phyloP scores from a whole-genome alignment of 192 early-diverging fungal genomes.

The Spinellus fusiger region DNA sequence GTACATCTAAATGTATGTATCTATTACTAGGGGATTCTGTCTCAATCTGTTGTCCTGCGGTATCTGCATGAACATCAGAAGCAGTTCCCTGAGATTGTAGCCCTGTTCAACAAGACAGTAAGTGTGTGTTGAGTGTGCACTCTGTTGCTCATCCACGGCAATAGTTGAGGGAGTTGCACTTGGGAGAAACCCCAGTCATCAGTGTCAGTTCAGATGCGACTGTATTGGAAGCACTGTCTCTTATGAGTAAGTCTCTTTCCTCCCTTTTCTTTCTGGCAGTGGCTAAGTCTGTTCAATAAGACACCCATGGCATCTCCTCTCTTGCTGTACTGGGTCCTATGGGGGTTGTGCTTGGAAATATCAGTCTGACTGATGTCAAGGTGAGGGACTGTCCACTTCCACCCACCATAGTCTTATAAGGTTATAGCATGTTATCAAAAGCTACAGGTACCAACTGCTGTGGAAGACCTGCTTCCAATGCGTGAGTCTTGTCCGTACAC shows the following conservation, averaged over 20 bases:
- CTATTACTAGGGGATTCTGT: constrained; percentile 55
- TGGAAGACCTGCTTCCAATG: constrained; percentile 58
- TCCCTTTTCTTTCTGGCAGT: not conserved
- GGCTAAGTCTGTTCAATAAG: constrained; percentile 23
- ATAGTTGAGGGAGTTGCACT: constrained; percentile 47
- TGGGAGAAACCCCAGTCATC: constrained; percentile 52
- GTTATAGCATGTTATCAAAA: constrained; percentile 27
- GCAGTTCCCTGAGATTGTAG: constrained; percentile 38
- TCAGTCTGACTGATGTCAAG: constrained; percentile 68
- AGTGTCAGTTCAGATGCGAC: constrained; percentile 42
- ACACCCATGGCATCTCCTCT: constrained; percentile 54
- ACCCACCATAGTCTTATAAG: not conserved
- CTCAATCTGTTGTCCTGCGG: constrained; percentile 65
- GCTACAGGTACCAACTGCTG: constrained; percentile 40
- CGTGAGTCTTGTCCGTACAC: constrained; percentile 47
- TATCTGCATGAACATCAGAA: constrained; percentile 61
- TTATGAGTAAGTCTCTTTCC: constrained; percentile 42
- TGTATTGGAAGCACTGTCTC: constrained; percentile 60
- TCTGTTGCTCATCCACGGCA: not conserved
- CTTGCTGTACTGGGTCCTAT: constrained; percentile 50
- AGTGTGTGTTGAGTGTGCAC: not conserved
- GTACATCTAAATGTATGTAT: not conserved
- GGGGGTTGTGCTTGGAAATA: constrained; percentile 55
- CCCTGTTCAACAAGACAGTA: constrained; percentile 43
- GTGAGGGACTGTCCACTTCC: constrained; percentile 17